Evolutionary conservation across 1,284 basidiomycete species (phyloP).

Genomic region (Xerocomus tenax): DNA sequence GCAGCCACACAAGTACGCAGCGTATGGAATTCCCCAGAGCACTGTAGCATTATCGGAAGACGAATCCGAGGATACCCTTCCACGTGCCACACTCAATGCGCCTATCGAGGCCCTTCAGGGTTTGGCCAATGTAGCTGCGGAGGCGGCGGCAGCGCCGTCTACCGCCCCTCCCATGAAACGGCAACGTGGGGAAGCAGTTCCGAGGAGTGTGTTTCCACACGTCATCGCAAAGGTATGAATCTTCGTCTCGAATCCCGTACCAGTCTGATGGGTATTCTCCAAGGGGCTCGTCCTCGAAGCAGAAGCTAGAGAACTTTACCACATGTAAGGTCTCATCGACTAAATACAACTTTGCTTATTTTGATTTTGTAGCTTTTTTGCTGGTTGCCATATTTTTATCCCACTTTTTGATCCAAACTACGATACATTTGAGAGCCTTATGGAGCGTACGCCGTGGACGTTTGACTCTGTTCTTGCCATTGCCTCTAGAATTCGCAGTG

Average conservation of each 20-base stretch:
- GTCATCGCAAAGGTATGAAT: conserved; percentile 67
- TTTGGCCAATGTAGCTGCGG: conserved; percentile 85
- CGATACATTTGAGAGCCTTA: conserved; percentile 83
- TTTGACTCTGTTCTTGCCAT: conserved; percentile 86
- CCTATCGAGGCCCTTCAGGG: conserved; percentile 91
- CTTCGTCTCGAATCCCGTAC: conserved; percentile 2
- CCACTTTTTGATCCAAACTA: conserved; percentile 85
- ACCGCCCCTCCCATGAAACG: conserved; percentile 47
- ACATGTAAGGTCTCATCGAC: conserved; percentile 49
- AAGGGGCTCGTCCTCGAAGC: conserved; percentile 69
- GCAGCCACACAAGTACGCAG: conserved; percentile 81
- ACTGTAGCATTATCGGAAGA: conserved; percentile 79
- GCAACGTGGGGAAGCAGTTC: conserved; percentile 78
- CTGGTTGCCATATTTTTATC: conserved; percentile 90
- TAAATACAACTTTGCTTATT: conserved; percentile 2
- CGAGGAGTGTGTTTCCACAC: conserved; percentile 75
- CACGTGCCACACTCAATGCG: conserved; percentile 72
- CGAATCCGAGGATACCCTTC: conserved; percentile 78
- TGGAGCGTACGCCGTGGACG: conserved; percentile 87
- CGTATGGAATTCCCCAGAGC: conserved; percentile 79
- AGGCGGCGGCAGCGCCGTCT: conserved; percentile 71
- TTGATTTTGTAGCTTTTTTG: conserved; percentile 69
- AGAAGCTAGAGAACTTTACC: conserved; percentile 74
- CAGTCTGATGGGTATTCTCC: conserved; percentile 1
- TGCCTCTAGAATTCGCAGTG: conserved; percentile 83